Conservation (phyloP, 2,329 filamentous ascomycete genomes). For the Aspergillus sp. region DNA sequence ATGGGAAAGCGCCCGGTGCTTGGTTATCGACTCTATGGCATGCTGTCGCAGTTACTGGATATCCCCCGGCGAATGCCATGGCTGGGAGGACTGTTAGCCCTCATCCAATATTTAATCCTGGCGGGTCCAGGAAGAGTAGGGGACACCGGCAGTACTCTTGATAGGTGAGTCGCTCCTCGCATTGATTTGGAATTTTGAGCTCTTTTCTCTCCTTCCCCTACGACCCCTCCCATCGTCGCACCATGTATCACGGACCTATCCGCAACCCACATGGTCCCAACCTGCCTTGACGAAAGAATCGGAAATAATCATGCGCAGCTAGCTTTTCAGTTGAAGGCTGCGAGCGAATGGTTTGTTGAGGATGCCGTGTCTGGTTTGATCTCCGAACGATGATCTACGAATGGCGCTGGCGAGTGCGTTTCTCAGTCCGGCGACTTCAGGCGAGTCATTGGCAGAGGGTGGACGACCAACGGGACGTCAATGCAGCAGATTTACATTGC, state of each 20-base stretch:
- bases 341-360: slow-evolving; percentile 30
- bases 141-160: slow-evolving; percentile 72
- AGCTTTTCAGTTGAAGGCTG: neutral
- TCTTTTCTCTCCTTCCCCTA: slow-evolving; percentile 2
- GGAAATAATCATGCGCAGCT: slow-evolving; percentile 8
- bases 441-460: slow-evolving; percentile 24
- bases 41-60: slow-evolving; percentile 70
- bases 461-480: slow-evolving; percentile 22
- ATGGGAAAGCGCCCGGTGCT: slow-evolving; percentile 62
- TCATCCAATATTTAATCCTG: slow-evolving; percentile 72
- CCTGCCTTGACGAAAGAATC: slow-evolving; percentile 7
- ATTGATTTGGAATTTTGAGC: slow-evolving; percentile 13
- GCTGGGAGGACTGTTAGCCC: slow-evolving; percentile 72
- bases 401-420: slow-evolving; percentile 25
- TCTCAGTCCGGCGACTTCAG: slow-evolving; percentile 8
- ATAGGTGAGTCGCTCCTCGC: slow-evolving; percentile 70
- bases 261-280: slow-evolving; percentile 2
- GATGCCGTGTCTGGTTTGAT: slow-evolving; percentile 26
- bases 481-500: slow-evolving; percentile 35
- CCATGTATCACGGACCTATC: slow-evolving; percentile 1
- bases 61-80: slow-evolving; percentile 84
- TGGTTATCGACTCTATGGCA: slow-evolving; percentile 74
- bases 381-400: slow-evolving; percentile 34
- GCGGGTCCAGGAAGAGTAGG: slow-evolving; percentile 74
- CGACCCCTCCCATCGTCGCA: neutral